These are phyloP conservation scores for Acacia concinna DNA, from an alignment of 331 rosid species.

Conservation along the genomic window DNA sequence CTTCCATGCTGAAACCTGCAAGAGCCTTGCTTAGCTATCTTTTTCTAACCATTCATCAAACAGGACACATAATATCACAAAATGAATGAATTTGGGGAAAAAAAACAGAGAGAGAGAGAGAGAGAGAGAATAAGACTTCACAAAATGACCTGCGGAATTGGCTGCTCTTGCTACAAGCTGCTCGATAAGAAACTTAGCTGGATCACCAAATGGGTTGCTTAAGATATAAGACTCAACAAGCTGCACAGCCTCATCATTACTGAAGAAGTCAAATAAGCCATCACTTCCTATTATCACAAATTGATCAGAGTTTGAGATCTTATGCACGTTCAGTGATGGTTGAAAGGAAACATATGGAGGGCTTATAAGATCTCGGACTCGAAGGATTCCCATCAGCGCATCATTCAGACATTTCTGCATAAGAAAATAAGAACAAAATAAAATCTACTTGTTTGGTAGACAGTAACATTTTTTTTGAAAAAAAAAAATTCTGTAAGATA, in stretches of 20 bases:
- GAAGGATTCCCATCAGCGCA: conserved; percentile 97
- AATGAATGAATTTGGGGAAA: neutral
- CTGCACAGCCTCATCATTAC: conserved; percentile 81
- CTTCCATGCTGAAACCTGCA: conserved; percentile 92
- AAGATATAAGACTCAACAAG: conserved; percentile 74
- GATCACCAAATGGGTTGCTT: conserved; percentile 76
- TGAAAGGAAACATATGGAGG: conserved; percentile 90
- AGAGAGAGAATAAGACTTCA: conserved; percentile 18
- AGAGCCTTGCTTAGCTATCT: conserved; percentile 16
- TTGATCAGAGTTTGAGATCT: conserved; percentile 72
- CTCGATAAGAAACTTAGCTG: conserved; percentile 88
- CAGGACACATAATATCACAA: neutral
- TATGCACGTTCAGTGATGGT: conserved; percentile 82
- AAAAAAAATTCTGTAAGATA: neutral
- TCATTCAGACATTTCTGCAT: conserved; percentile 83
- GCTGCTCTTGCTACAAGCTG: conserved; percentile 85
- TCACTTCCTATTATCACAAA: conserved; percentile 92
- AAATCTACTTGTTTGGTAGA: conserved; percentile 5
- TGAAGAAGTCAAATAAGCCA: conserved; percentile 95
- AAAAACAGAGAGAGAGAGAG: neutral
- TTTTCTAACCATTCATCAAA: neutral
- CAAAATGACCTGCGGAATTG: conserved; percentile 68
- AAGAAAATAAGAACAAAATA: conserved; percentile 12
- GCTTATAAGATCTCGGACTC: conserved; percentile 75
- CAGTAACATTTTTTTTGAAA: neutral